Evolutionary conservation across 305 asterid genomes (phyloP), one percentile per base, ranked within the genome.

Genomic region (Euphrasia arctica): DNA sequence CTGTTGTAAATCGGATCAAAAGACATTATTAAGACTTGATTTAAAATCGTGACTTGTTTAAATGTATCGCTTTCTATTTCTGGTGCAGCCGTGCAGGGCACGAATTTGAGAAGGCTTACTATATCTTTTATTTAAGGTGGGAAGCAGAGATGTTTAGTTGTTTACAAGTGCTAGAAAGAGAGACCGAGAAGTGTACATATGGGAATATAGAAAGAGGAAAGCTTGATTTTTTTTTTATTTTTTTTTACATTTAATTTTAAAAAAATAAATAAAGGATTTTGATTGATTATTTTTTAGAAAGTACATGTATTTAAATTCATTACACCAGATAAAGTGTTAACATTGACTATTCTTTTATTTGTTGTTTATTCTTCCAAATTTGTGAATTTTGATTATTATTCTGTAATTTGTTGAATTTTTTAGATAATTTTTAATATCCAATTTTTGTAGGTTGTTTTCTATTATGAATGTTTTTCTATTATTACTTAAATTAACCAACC

Each of bases 151-250:
- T 4, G 18, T 4, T 31, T 52, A 29, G 22, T 18, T 18, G 22
- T 18, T 18, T 18, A 18, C 9, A 57, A n/a, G 45, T 32, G 62
- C 62, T 57, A 61, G 58, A 31, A 34, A 34, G 60, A 25, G 43
- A 65, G 42, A 54, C 18, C 29, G 29, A 50, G 12, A 13, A 13
- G 56, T 14, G 55, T 50, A 50, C 27, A 15, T 50, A 15, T 15
- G 2, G 56, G 10, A 50, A 50, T 15, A 50, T 14, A 42, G 15
- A 15, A 52, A 36, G 31, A 50, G 34, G 41, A 31, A 47, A 54
- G n/a, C 54, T 48, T 8, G 9, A 10, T 22, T 22, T 9, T 5
- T 6, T 34, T 34, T 52, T 15, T 3, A 0, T 9, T 27, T 22
- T 28, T 2, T 28, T 10, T 56, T 12, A 32, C 14, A 28, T 58